phyloP scores from a whole-genome alignment of 2,329 filamentous ascomycete genomes.

The Colletotrichum liriopes region DNA sequence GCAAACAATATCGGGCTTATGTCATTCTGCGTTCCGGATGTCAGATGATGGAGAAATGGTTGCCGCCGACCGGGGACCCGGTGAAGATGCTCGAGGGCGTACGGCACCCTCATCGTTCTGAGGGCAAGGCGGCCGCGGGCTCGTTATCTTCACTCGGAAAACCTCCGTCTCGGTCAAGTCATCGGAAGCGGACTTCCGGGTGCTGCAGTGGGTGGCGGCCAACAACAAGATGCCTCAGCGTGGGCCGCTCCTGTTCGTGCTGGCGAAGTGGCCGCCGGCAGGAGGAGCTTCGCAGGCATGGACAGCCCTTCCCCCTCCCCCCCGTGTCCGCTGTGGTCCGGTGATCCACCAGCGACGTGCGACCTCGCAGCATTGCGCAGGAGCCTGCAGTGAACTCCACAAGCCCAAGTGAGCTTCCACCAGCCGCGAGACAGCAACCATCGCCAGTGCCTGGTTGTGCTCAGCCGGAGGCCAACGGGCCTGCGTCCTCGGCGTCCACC shows the following conservation, averaged over 20 bases:
- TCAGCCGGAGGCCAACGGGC: constrained; percentile 32
- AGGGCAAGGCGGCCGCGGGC: not conserved
- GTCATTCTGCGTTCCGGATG: not conserved
- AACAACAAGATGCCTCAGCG: not conserved
- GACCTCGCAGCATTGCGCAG: constrained; percentile 21
- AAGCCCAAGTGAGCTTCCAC: not conserved
- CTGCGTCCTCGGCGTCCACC: constrained; percentile 28
- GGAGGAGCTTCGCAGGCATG: constrained; percentile 9
- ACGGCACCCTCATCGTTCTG: not conserved
- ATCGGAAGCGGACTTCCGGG: constrained; percentile 23
- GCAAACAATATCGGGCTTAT: constrained; percentile 7
- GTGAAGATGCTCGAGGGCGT: not conserved
- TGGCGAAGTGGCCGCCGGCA: not conserved
- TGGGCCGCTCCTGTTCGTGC: not conserved
- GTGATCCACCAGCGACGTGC: constrained; percentile 22
- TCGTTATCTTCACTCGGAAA: constrained; percentile 28
- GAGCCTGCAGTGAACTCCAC: constrained; percentile 17
- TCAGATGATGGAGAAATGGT: constrained; percentile 1
- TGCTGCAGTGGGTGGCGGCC: constrained; percentile 8
- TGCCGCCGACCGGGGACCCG: not conserved
- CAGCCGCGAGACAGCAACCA: constrained; percentile 18
- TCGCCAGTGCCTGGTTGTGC: not conserved
- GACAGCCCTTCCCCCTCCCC: not conserved
- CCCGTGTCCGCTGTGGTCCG: constrained; percentile 3
- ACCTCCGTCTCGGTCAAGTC: constrained; percentile 18